Conservation (phyloP, 2,329 filamentous ascomycete genomes). For the Cadophora malorum region DNA sequence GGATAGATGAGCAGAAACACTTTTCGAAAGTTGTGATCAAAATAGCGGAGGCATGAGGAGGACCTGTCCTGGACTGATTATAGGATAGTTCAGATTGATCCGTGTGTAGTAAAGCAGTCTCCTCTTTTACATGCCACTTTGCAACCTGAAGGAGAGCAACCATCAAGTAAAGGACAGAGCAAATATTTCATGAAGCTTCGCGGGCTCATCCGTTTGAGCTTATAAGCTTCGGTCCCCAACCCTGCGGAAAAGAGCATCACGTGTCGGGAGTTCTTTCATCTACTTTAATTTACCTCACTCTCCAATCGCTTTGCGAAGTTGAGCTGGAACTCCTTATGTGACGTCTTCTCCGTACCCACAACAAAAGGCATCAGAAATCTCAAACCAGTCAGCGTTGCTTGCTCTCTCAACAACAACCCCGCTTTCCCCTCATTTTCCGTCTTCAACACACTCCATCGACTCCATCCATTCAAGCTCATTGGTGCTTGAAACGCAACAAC, state of each 20-base stretch:
- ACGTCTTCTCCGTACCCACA: constrained; percentile 22
- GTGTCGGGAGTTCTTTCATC: background rate
- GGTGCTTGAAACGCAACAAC: constrained; percentile 26
- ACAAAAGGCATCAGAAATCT: constrained; percentile 27
- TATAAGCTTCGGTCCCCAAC: background rate
- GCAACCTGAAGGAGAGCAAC: background rate
- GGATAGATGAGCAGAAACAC: constrained; percentile 55
- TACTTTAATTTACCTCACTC: background rate
- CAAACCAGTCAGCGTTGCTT: constrained; percentile 19
- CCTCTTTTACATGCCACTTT: background rate
- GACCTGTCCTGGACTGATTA: background rate
- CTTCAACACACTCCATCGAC: constrained; percentile 19
- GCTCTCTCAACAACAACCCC: constrained; percentile 25
- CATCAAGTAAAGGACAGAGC: background rate
- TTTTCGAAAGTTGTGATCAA: constrained; percentile 51
- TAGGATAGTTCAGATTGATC: too few relatives aligned
- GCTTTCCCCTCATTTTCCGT: constrained; percentile 15
- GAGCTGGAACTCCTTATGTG: constrained; percentile 20
- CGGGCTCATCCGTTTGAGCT: background rate
- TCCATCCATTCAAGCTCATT: constrained; percentile 23
- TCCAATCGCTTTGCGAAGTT: constrained; percentile 20
- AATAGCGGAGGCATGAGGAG: background rate
- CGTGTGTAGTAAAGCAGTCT: background rate
- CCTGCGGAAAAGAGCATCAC: background rate
- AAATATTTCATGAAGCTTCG: background rate